Conservation (phyloP, 371 early-diverging fungal species). For the Rhizopus delemar region DNA sequence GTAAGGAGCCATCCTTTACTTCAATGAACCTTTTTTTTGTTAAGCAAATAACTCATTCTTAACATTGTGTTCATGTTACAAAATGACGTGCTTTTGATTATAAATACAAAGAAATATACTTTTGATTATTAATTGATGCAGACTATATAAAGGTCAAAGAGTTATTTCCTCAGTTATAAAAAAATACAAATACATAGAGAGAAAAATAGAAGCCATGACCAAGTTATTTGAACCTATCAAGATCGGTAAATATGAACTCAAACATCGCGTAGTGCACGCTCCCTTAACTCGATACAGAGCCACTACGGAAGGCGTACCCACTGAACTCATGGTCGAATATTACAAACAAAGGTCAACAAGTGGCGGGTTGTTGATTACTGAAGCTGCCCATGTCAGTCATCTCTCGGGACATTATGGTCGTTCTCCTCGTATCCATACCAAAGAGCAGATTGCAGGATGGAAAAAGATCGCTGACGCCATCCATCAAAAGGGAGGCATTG, state of each 20-base stretch:
- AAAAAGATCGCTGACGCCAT: slow-evolving; percentile 53
- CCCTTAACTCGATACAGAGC: slow-evolving; percentile 54
- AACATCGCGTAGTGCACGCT: slow-evolving; percentile 54
- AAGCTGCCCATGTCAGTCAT: slow-evolving; percentile 46
- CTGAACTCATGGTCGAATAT: slow-evolving; percentile 45
- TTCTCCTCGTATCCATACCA: slow-evolving; percentile 44
- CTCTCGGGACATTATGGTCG: slow-evolving; percentile 33
- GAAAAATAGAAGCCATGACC: slow-evolving; percentile 16
- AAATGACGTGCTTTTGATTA: too few relatives aligned
- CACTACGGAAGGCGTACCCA: slow-evolving; percentile 33
- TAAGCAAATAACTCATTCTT: too few relatives aligned
- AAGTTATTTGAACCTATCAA: slow-evolving; percentile 13
- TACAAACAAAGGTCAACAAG: slow-evolving; percentile 56
- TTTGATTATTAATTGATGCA: too few relatives aligned
- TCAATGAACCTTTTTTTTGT: too few relatives aligned
- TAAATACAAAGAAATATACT: too few relatives aligned
- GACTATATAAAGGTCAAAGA: too few relatives aligned
- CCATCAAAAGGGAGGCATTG: slow-evolving; percentile 51
- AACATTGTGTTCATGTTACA: too few relatives aligned
- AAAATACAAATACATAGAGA: slow-evolving; percentile 14
- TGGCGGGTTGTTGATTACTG: slow-evolving; percentile 59
- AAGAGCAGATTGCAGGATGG: slow-evolving; percentile 55
- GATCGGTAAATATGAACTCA: slow-evolving; percentile 17
- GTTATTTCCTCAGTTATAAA: too few relatives aligned
- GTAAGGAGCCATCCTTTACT: too few relatives aligned